Base-by-base conservation (phyloP, 2,329 filamentous ascomycete genomes). In the Exophiala alcalophila region DNA sequence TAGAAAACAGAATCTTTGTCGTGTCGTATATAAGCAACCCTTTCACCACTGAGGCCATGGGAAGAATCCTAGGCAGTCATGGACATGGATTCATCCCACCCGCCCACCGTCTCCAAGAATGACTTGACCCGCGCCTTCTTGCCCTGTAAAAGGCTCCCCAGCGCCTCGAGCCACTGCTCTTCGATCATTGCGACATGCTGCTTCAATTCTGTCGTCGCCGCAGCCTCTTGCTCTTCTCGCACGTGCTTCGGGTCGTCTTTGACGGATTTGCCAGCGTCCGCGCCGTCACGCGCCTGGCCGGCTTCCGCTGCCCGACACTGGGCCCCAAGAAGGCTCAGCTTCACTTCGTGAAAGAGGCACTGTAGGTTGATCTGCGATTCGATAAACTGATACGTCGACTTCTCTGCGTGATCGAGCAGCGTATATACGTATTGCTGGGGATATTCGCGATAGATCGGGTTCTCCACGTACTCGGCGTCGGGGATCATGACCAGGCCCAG, bases 341-440 rank as follows among this genome's bases (percentile, higher is more conserved):
- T 87, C 39, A 95, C 88, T 65, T 96, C 89, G 58, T 96, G 92
- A 43, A 95, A 67, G 25, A 97, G 72, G 59, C 91, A 97, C 16
- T 95, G 73, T 23, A 96, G 71, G 59, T 96, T 96, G 20, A 81
- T 91, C 69, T 97, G 91, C 5, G 82, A 85, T 69, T 97, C 92
- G 58, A 97, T 96, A 66, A 95, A 97, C 63, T 97, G 92, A 59
- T 95, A 94, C 6, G 88, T 91, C 57, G 84, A 90, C 69, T 92
- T 94, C 62, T 94, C 87, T 0, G 89, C 84, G 58, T 97, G 91
- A 4, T 83, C 77, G 6, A 98, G 73, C 16, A 97, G 70, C 32
- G 81, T 84, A 63, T 89, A 92, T 0, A 98, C 75, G 62, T 98
- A 97, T 65, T 96, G 88, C 60, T 96, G 67, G 8, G 92, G 92